Evolutionary conservation across 2,329 filamentous ascomycete genomes (phyloP).

Genomic region (Neoarthrinium moseri): DNA sequence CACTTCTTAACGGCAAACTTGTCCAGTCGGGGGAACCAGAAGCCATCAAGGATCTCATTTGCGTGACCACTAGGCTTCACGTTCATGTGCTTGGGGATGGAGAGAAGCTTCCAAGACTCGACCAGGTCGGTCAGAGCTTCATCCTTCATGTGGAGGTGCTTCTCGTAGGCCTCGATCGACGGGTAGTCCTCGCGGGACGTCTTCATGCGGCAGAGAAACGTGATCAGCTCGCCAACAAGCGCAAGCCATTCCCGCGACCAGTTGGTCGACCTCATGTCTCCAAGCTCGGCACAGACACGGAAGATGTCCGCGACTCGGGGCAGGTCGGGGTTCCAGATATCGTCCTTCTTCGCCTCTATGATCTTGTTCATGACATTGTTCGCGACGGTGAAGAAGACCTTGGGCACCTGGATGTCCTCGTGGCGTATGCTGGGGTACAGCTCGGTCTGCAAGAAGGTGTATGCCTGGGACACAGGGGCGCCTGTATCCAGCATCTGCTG

Average conservation of each 20-base stretch:
- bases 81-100: conserved; percentile 23
- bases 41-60: conserved; percentile 21
- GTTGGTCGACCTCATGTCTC: conserved; percentile 27
- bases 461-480: conserved; percentile 21
- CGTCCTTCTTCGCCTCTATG: conserved; percentile 27
- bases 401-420: conserved; percentile 22
- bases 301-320: conserved; percentile 38
- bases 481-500: conserved; percentile 29
- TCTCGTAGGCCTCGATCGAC: conserved; percentile 25
- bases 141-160: conserved; percentile 26
- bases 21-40: conserved; percentile 27
- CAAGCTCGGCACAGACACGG: conserved; percentile 32
- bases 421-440: conserved; percentile 28
- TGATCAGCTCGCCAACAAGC: conserved; percentile 32
- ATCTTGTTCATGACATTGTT: conserved; percentile 29
- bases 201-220: conserved; percentile 27
- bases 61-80: conserved; percentile 8
- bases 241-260: conserved; percentile 33
- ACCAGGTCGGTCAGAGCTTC: conserved; percentile 36
- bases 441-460: conserved; percentile 21
- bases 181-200: conserved; percentile 21
- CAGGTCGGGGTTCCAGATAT: conserved; percentile 27
- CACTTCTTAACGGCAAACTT: conserved; percentile 17
- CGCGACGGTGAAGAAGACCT: conserved; percentile 28
- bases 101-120: conserved; percentile 39